These are phyloP conservation scores for Cercophora newfieldiana DNA, from an alignment of 495 filamentous ascomycete genomes.

Conservation along the genomic window DNA sequence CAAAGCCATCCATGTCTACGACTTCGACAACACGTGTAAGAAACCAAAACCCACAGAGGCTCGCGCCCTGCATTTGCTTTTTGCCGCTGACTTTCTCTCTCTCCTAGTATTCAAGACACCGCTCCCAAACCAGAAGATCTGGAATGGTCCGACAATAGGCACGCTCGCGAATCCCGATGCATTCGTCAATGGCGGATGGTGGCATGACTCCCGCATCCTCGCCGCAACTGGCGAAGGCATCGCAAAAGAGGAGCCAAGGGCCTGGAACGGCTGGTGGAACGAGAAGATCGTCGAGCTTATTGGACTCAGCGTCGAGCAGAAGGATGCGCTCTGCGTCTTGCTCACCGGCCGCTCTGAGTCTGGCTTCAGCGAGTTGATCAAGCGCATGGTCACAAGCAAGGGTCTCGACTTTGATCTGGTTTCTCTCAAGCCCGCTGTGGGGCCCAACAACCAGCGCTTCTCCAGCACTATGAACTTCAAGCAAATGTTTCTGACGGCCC, in stretches of 20 bases:
- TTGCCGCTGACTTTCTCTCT: not conserved
- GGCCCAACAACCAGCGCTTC: conserved; percentile 76
- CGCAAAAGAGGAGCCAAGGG: conserved; percentile 77
- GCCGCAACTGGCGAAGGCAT: conserved; percentile 81
- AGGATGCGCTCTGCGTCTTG: conserved; percentile 82
- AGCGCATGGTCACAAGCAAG: conserved; percentile 77
- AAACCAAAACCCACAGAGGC: conserved; percentile 31
- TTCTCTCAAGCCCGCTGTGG: conserved; percentile 81
- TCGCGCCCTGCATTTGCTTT: too few relatives aligned
- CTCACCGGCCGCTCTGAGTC: conserved; percentile 84
- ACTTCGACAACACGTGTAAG: conserved; percentile 94
- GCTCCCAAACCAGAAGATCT: conserved; percentile 84
- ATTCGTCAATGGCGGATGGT: conserved; percentile 91
- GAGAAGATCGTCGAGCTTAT: conserved; percentile 87
- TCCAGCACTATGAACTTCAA: conserved; percentile 84
- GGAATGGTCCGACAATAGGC: conserved; percentile 74
- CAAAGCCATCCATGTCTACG: conserved; percentile 87
- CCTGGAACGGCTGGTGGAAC: conserved; percentile 97
- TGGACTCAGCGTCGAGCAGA: conserved; percentile 77
- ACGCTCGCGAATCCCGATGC: conserved; percentile 70
- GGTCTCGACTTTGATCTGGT: conserved; percentile 84
- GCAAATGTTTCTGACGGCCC: conserved; percentile 71
- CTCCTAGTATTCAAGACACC: conserved; percentile 81
- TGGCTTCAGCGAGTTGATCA: conserved; percentile 75
- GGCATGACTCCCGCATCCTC: conserved; percentile 88